These are phyloP conservation scores for Heliocybe sulcata DNA, from an alignment of 1,284 basidiomycete species.

Conservation along the genomic window DNA sequence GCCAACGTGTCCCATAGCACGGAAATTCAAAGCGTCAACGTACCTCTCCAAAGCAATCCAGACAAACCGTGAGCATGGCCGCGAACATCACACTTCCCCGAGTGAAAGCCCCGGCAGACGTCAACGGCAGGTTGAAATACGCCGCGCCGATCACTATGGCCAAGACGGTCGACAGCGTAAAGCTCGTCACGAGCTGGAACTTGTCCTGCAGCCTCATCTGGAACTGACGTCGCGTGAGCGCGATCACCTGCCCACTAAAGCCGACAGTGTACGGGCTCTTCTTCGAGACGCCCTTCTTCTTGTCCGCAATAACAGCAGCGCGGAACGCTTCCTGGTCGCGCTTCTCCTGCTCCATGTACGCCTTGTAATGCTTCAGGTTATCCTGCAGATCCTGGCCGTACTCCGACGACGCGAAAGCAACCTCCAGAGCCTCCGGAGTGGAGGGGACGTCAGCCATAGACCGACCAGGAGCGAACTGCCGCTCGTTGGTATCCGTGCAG, in stretches of 20 bases:
- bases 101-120: slow-evolving; percentile 80
- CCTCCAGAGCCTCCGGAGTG: slow-evolving; percentile 66
- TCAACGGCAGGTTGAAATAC: slow-evolving; percentile 66
- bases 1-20: neutral
- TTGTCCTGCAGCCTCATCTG: slow-evolving; percentile 75
- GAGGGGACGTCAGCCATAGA: slow-evolving; percentile 63
- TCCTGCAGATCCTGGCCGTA: slow-evolving; percentile 40
- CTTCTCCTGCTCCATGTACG: slow-evolving; percentile 55
- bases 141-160: slow-evolving; percentile 75
- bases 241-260: slow-evolving; percentile 67
- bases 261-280: slow-evolving; percentile 86
- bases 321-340: slow-evolving; percentile 71
- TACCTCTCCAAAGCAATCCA: slow-evolving; percentile 76
- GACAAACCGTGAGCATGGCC: slow-evolving; percentile 65
- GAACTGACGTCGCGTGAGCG: slow-evolving; percentile 72
- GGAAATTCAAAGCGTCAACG: slow-evolving; percentile 14
- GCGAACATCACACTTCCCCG: slow-evolving; percentile 80
- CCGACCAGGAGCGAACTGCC: slow-evolving; percentile 72
- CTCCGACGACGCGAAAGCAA: slow-evolving; percentile 55
- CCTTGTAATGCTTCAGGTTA: slow-evolving; percentile 58
- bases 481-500: slow-evolving; percentile 81
- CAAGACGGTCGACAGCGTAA: slow-evolving; percentile 48
- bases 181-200: slow-evolving; percentile 76
- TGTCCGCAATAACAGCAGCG: slow-evolving; percentile 69
- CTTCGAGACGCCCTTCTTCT: slow-evolving; percentile 77